Evolutionary conservation across 129 eudicot genomes (phyloP), one percentile per base, ranked within the genome.

Genomic region (Sambucus nigra): DNA sequence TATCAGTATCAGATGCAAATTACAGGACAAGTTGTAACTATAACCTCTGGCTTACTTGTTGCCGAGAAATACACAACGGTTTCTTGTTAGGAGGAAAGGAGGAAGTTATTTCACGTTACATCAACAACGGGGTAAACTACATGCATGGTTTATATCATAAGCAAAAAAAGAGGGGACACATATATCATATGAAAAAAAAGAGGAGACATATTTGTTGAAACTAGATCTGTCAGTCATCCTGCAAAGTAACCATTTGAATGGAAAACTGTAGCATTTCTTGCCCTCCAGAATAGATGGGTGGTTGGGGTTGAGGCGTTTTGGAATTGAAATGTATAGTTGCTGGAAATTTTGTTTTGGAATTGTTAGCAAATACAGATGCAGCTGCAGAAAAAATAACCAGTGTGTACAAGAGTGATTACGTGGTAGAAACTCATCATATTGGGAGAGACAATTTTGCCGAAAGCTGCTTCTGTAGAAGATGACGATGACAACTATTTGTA

Each of bases 41-140:
- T 64, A 68, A 57, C 38, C 65, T 74, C 35, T 74, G 76, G 33
- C 76, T 75, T 63, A 29, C 31, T 31, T 75, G 81, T 59, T 75
- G 81, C 47, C 65, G 52, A 21, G 81, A 75, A 63, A 11, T 64
- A 23, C 66, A 69, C n/a, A 59, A 46, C 39, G 76, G 81, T n/a
- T 20, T 13, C 44, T 21, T 54, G 23, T 66, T 47, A 50, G 65
- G 53, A 16, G 38, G 72, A 39, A 65, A 55, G 2, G 53, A 65
- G 24, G 76, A 48, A 54, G 69, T 33, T 10, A 24, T 49, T 9
- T 40, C 51, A 19, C 13, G 52, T 11, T 51, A 32, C 28, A 15
- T 1, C 20, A 49, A 51, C 44, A 46, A 46, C 31, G 67, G 54
- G 20, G 16, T 59, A 10, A 52, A 25, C 17, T 68, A 68, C 47